Base-by-base conservation (phyloP, 1,139 yeast species). In the Suhomyces bribrorum region DNA sequence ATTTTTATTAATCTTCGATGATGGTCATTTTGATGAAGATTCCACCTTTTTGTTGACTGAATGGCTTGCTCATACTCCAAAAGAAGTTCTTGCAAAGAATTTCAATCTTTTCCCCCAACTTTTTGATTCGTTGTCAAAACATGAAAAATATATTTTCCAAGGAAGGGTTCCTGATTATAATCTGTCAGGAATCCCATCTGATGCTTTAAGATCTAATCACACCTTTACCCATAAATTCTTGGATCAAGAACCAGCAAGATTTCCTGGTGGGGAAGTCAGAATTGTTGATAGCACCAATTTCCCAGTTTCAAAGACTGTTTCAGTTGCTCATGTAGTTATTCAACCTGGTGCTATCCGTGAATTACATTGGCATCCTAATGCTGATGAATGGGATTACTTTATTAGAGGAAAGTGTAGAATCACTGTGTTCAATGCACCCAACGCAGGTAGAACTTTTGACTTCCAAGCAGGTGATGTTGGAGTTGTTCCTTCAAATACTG, bases 291-390 rank as follows among this genome's bases (percentile, higher is more conserved):
- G 14, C 14, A 28, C 7, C 6, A 28, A 28, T 12, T 28, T 28
- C 16, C 31, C 31, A 5, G 16, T 28, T 28, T 28, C 31, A 9
- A 28, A 28, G 23, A 28, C 31, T 15, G 12, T 28, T 11, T n/a
- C 31, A 15, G 31, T 28, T 7, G 31, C 31, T 9, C 31, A 28
- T 16, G 31, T 28, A 16, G 16, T 28, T 9, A 28, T 28, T 15
- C 20, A 28, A 23, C 31, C 31, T 28, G 31, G 31, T 16, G 31
- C 31, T 16, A n/a, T 28, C 5, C 31, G 31, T 28, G 31, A 28
- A 16, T 28, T 28, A 28, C 31, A 28, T 17, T 28, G 31, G 31
- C 31, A 28, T 17, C 31, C 31, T 11, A 28, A 28, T 28, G 31
- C 31, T 11, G 31, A 28, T 17, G 31, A 28, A 16, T 28, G 31